These are phyloP conservation scores for Candida caryicola DNA, from an alignment of 805 yeast species.

Conservation along the genomic window DNA sequence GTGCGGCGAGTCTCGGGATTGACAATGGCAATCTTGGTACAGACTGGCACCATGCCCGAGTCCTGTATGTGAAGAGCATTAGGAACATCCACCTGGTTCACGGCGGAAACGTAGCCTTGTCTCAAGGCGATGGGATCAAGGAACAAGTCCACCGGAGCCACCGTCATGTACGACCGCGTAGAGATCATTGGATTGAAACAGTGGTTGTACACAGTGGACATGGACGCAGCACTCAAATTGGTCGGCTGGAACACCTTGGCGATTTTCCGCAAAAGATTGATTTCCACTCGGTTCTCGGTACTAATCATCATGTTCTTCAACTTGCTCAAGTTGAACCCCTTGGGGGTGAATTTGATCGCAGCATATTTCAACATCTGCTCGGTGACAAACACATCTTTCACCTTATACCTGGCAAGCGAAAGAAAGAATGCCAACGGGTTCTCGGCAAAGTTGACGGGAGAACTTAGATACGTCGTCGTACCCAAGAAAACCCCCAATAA, in stretches of 20 bases:
- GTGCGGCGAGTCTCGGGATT: constrained; percentile 84
- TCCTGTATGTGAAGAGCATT: constrained; percentile 80
- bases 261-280: constrained; percentile 53
- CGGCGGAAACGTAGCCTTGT: constrained; percentile 82
- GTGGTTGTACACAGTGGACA: constrained; percentile 78
- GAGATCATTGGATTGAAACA: constrained; percentile 79
- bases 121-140: constrained; percentile 84
- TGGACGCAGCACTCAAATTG: constrained; percentile 61
- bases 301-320: constrained; percentile 83
- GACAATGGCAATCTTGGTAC: constrained; percentile 90
- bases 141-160: constrained; percentile 84
- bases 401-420: constrained; percentile 69
- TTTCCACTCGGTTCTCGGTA: constrained; percentile 70
- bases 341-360: constrained; percentile 55
- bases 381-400: constrained; percentile 83
- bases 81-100: constrained; percentile 68
- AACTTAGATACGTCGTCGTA: constrained; percentile 74
- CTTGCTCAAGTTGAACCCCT: constrained; percentile 57
- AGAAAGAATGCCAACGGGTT: constrained; percentile 71
- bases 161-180: constrained; percentile 80
- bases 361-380: constrained; percentile 81
- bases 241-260: constrained; percentile 62
- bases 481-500: constrained; percentile 85
- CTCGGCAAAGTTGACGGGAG: constrained; percentile 73
- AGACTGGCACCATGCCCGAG: constrained; percentile 93